Base-by-base conservation (phyloP, 441 rosid genomes). In the Francoa sonchifolia region DNA sequence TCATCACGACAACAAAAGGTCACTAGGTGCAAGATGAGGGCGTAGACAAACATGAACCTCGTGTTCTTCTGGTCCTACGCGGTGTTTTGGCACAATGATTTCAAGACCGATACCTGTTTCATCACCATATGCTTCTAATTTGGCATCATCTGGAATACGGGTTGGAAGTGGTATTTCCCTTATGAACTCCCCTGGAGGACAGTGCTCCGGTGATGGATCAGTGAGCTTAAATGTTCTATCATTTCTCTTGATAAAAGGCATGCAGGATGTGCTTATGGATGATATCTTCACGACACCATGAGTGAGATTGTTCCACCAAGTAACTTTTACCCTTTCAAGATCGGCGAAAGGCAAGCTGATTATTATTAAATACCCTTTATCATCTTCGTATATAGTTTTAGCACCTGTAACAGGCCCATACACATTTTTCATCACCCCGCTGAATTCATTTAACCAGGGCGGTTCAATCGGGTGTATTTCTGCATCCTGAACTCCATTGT, bases 31-130 rank as follows among this genome's bases (percentile, higher is more conserved):
- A 6, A 69, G 76, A 49, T 76, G 68, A 15, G 79, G 73, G 19
- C 78, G 76, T 16, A 78, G 76, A 57, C 82, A 78, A 35, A 78
- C 87, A 15, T 61, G 73, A 19, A 78, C 79, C 63, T 78, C 82
- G 8, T 74, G 87, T 54, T 78, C 87, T 66, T 74, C 80, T 0
- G 71, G 74, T 3, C 77, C 72, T 47, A 62, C 66, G n/a, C 61
- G 68, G n/a, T 71, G 71, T 54, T 74, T 77, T 0, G 86, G 86
- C 44, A 74, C 79, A 54, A 72, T 63, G 21, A 78, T 78, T 70
- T 78, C 87, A 19, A 78, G 79, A 54, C 66, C 66, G 0, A 73
- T 67, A 12, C 87, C 80, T 0, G 79, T 65, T n/a, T 74, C 80
- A 33, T 72, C 79, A 10, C 69, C 68, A 38, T 74, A 78, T 2